Base-by-base conservation (phyloP, 2,329 filamentous ascomycete species). In the Botrytis deweyae region DNA sequence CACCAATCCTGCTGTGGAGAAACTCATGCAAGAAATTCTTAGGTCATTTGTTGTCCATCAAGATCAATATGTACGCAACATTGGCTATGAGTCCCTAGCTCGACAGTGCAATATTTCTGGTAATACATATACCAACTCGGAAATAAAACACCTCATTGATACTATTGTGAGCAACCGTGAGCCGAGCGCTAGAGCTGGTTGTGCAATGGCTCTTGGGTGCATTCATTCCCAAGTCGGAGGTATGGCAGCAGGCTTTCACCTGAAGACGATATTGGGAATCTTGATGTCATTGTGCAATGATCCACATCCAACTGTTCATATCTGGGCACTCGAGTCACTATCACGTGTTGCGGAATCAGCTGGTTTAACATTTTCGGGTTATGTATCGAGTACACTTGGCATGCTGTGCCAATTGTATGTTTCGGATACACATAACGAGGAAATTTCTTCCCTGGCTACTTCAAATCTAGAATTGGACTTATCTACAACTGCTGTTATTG, bases 251-350 rank as follows among this genome's bases (percentile, higher is more conserved):
- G 94, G 95, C 5, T 94, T 96, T 79, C 96, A 99, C 81, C 87
- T 99, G 69, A 98, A 98, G 84, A 98, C 94, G 1, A 98, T 99
- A 68, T 88, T 98, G n/a, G 93, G 95, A 29, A 97, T 99, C 58
- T 85, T 99, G n/a, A 97, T 98, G 92, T 98, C 96, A 12, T 87
- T 99, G 16, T 95, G 94, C 82, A 97, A 95, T 78, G 96, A 99
- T 80, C 93, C 95, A 33, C 96, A 99, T 81, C 95, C 96, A 0
- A 91, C 93, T 0, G 96, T 99, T 14, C 96, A 99, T 82, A 97
- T 95, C 81, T 98, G 95, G 94, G 95, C 97, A 4, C 85, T 99
- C 63, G 94, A 98, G 81, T 95, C 94, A 16, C 83, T 99, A 44
- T 91, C 93, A 3, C 87, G 93, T 70, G 94, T 97, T 20, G 93